These are phyloP conservation scores for Zygosaccharomyces lentus DNA, from an alignment of 805 yeast genomes.

Conservation along the genomic window DNA sequence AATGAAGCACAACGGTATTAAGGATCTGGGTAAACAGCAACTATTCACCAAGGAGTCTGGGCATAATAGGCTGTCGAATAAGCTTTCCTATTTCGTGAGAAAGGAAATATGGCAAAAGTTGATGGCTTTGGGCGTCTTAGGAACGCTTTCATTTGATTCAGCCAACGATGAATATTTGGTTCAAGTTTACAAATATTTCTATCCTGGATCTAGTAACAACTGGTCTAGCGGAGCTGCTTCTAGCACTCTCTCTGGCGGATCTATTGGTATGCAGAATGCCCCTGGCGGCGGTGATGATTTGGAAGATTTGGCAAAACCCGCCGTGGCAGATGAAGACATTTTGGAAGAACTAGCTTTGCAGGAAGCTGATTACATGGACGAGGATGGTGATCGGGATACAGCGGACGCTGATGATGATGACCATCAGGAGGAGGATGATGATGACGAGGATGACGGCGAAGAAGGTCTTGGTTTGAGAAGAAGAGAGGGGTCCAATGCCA, in stretches of 20 bases:
- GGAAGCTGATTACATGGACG: constrained; percentile 6
- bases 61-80: constrained; percentile 7
- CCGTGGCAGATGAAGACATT: constrained; percentile 9
- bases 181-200: constrained; percentile 32
- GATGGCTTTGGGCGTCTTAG: constrained; percentile 31
- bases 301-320: constrained; percentile 3
- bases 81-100: constrained; percentile 18
- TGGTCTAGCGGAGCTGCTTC: not conserved
- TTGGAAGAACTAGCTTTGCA: constrained; percentile 1
- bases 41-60: constrained; percentile 2
- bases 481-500: not conserved
- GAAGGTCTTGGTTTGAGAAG: not conserved
- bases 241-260: not conserved
- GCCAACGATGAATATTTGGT: constrained; percentile 31
- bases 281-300: constrained; percentile 3
- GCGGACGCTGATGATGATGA: constrained; percentile 11
- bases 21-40: constrained; percentile 2
- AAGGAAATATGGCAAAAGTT: constrained; percentile 34
- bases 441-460: constrained; percentile 10
- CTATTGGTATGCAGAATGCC: constrained; percentile 1
- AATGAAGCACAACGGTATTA: constrained; percentile 13
- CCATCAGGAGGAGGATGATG: constrained; percentile 12
- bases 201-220: constrained; percentile 16
- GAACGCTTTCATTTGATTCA: constrained; percentile 31
- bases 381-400: constrained; percentile 7